These are phyloP conservation scores for Torulaspora maleeae DNA, from an alignment of 805 yeast species.

Conservation along the genomic window DNA sequence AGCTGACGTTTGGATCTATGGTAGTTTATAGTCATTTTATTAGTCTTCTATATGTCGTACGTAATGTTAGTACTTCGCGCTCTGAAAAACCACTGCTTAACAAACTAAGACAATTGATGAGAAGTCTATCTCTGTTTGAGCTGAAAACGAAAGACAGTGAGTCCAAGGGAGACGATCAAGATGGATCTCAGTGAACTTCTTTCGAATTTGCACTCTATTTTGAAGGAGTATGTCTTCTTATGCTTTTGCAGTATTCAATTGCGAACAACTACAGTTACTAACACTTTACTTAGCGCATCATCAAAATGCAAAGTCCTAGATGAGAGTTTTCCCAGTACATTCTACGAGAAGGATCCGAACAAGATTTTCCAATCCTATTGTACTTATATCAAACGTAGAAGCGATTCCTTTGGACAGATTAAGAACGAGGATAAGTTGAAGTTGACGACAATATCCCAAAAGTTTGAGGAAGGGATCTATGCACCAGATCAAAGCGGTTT, in stretches of 20 bases:
- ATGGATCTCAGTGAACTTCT: slow-evolving; percentile 10
- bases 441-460: slow-evolving; percentile 42
- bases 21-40: not conserved
- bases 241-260: not conserved
- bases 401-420: slow-evolving; percentile 19
- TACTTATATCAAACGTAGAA: slow-evolving; percentile 33
- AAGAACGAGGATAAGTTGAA: slow-evolving; percentile 25
- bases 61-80: not conserved
- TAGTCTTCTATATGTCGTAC: not conserved
- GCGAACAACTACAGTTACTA: not conserved
- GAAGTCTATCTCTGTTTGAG: not conserved
- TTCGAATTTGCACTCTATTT: slow-evolving; percentile 21
- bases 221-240: slow-evolving; percentile 22
- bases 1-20: not conserved
- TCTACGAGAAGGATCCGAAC: slow-evolving; percentile 44
- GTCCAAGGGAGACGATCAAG: not conserved
- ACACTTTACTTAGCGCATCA: slow-evolving; percentile 20
- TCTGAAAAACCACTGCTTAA: not conserved
- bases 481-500: slow-evolving; percentile 36
- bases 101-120: too few species aligned
- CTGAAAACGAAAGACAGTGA: not conserved
- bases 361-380: slow-evolving; percentile 43
- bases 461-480: slow-evolving; percentile 41
- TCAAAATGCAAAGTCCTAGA: slow-evolving; percentile 32
- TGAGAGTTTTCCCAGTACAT: slow-evolving; percentile 43